phyloP scores from a whole-genome alignment of 1,284 basidiomycete species.

The Marasmius fiardii region DNA sequence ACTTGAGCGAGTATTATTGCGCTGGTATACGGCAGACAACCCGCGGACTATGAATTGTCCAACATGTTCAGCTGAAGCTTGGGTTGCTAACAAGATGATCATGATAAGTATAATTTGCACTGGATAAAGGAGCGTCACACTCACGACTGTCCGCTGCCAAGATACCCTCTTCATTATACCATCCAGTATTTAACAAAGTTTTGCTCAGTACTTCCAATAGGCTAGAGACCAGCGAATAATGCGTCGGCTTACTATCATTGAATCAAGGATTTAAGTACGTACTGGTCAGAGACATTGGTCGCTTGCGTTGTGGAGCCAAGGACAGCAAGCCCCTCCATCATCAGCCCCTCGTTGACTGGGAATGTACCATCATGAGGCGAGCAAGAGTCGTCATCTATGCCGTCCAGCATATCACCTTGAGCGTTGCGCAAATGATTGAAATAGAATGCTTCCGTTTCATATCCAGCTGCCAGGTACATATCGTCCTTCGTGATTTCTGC shows the following conservation, averaged over 20 bases:
- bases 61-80: background rate
- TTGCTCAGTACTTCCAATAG: background rate
- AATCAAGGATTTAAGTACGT: background rate
- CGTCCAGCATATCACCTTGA: conserved; percentile 9
- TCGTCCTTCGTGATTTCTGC: background rate
- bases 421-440: conserved; percentile 2
- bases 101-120: background rate
- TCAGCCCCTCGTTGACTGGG: conserved; percentile 8
- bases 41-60: conserved; percentile 6
- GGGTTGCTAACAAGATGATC: background rate
- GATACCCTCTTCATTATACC: background rate
- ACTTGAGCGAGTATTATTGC: conserved; percentile 6
- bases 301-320: conserved; percentile 6
- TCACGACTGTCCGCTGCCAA: background rate
- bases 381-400: conserved; percentile 8
- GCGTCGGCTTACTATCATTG: background rate
- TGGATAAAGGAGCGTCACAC: background rate
- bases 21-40: conserved; percentile 7
- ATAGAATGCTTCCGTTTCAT: background rate
- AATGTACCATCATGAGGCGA: background rate
- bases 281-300: background rate
- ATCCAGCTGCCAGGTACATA: background rate
- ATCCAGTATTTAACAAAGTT: background rate
- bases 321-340: conserved; percentile 9
- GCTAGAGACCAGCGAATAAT: background rate